Evolutionary conservation across 2,329 filamentous ascomycete species (phyloP).

Genomic region (Penicillium sp.): DNA sequence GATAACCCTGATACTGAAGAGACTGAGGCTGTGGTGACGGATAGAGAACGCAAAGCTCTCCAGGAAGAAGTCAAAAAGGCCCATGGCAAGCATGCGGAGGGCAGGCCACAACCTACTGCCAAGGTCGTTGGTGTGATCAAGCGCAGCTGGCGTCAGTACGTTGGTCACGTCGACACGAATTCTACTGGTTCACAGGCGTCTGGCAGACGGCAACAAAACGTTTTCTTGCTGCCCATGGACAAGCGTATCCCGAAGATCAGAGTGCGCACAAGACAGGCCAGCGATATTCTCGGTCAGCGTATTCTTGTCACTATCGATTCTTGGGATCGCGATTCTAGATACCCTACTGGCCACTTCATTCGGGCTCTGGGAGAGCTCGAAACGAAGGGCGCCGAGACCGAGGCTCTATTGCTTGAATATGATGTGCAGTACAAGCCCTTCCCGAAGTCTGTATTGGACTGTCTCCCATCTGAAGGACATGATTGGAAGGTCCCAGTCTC

Average conservation of each 20-base stretch:
- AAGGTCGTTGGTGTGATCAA: constrained; percentile 86
- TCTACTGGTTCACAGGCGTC: constrained; percentile 67
- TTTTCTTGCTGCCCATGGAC: constrained; percentile 96
- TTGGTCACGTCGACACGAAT: constrained; percentile 84
- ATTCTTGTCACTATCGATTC: constrained; percentile 87
- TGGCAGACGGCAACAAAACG: constrained; percentile 76
- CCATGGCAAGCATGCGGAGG: constrained; percentile 67
- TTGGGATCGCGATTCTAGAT: constrained; percentile 87
- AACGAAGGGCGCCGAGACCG: constrained; percentile 94
- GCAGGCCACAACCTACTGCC: constrained; percentile 77
- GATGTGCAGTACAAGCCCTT: constrained; percentile 97
- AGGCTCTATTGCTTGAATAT: constrained; percentile 85
- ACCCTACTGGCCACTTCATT: constrained; percentile 88
- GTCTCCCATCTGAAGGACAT: constrained; percentile 80
- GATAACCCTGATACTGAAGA: constrained; percentile 82
- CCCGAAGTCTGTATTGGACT: constrained; percentile 89
- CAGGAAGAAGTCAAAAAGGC: constrained; percentile 85
- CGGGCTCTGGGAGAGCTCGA: constrained; percentile 87
- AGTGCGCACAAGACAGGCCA: constrained; percentile 80
- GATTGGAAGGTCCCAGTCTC: constrained; percentile 84
- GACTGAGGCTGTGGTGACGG: constrained; percentile 68
- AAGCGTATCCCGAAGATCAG: constrained; percentile 95
- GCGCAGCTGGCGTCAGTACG: constrained; percentile 95
- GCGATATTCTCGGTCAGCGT: constrained; percentile 80
- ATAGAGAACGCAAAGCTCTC: constrained; percentile 73